Base-by-base conservation (phyloP, 768 basidiomycete species). In the Asterophora lycoperdoides region DNA sequence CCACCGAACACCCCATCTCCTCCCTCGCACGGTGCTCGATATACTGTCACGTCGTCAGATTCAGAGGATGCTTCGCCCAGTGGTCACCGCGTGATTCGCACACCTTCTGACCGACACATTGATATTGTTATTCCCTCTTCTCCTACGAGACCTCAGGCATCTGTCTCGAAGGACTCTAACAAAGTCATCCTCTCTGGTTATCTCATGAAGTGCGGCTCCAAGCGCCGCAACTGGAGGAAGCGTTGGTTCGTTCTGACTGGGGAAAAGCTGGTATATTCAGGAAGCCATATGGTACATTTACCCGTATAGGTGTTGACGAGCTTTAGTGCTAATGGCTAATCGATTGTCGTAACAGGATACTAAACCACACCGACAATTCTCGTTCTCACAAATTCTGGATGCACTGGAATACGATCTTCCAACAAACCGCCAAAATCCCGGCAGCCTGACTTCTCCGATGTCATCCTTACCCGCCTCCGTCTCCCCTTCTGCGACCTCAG, bases 181-280 rank as follows among this genome's bases (percentile, higher is more conserved):
- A 94, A 93, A 70, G 73, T 84, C 33, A 84, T 99, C 33, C 64
- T 95, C 4, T 82, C 83, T 15, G 93, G 93, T 1, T 99, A 98
- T 66, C 73, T 99, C 53, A 93, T 94, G 89, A 98, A 98, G 62
- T 93, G 92, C 65, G 93, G 92, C 20, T 85, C 86, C 37, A 92
- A 94, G 57, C 80, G 95, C 61, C 86, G 89, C 59, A 90, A 83
- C 56, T 99, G 96, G 96, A 79, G 93, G 48, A 98, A 99, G 68
- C 73, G 96, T 23, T 98, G 94, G 95, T 98, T 99, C 60, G 84
- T 90, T 32, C 72, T 99, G n/a, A 92, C 85, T 33, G 83, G 84
- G 33, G 90, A 93, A 59, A 88, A 84, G 61, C 69, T 99, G 45
- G 70, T 91, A 30, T 99, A 99, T 70, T 85, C 83, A 8, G 83